phyloP scores from a whole-genome alignment of 2,329 filamentous ascomycete species.

The Cercospora beticola region DNA sequence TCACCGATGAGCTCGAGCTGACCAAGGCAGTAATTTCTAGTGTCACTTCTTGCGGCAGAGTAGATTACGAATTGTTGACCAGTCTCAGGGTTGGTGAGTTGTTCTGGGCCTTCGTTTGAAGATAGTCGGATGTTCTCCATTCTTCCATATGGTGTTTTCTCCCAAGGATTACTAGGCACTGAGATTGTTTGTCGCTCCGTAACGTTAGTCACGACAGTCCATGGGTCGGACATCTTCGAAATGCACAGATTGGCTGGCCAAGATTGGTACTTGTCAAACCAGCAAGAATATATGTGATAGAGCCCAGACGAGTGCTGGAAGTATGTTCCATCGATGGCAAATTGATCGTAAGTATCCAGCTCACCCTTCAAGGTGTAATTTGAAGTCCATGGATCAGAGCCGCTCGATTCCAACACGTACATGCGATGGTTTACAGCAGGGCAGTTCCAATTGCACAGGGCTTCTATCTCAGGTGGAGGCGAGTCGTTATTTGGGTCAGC shows the following conservation, averaged over 20 bases:
- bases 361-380: conserved; percentile 48
- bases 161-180: conserved; percentile 51
- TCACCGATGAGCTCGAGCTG: conserved; percentile 51
- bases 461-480: conserved; percentile 50
- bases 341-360: conserved; percentile 54
- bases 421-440: conserved; percentile 54
- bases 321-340: conserved; percentile 56
- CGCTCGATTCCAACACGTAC: conserved; percentile 50
- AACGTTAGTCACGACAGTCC: conserved; percentile 48
- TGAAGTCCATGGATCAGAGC: conserved; percentile 48
- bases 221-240: conserved; percentile 51
- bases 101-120: conserved; percentile 53
- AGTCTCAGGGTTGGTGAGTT: conserved; percentile 50
- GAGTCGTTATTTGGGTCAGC: conserved; percentile 49
- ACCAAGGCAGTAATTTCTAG: conserved; percentile 55
- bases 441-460: conserved; percentile 49
- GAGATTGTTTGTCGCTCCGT: conserved; percentile 50
- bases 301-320: conserved; percentile 46
- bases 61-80: conserved; percentile 53
- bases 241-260: conserved; percentile 57
- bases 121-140: conserved; percentile 48
- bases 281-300: conserved; percentile 46
- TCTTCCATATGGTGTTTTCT: conserved; percentile 53
- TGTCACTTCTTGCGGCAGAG: conserved; percentile 52
- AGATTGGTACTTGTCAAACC: conserved; percentile 46